phyloP scores from a whole-genome alignment of 2,329 filamentous ascomycete genomes.

The Coniochaeta sp. region DNA sequence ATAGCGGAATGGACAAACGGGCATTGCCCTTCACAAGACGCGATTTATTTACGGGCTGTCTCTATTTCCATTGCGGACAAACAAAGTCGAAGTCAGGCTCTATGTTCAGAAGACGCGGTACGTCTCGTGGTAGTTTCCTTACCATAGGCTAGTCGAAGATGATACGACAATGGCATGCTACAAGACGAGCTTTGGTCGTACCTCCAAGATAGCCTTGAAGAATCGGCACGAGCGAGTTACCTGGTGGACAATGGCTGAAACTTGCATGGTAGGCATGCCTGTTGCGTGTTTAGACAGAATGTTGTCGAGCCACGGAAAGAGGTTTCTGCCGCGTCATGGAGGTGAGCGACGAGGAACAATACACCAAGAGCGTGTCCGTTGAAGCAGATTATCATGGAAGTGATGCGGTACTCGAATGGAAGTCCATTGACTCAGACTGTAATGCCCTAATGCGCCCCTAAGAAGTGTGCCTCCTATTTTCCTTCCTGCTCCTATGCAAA shows the following conservation, averaged over 20 bases:
- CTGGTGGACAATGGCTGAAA: too few species aligned
- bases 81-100: not conserved
- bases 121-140: not conserved
- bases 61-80: not conserved
- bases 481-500: conserved; percentile 1
- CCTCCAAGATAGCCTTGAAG: not conserved
- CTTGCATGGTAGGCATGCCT: too few species aligned
- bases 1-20: not conserved
- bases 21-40: not conserved
- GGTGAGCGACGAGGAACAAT: too few species aligned
- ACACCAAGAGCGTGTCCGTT: too few species aligned
- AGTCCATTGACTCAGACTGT: not conserved
- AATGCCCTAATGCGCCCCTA: not conserved
- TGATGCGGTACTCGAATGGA: not conserved
- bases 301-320: too few species aligned
- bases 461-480: not conserved
- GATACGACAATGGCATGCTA: not conserved
- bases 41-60: not conserved
- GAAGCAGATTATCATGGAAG: not conserved
- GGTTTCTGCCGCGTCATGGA: too few species aligned
- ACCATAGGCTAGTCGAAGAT: not conserved
- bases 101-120: not conserved
- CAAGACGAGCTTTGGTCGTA: not conserved
- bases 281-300: too few species aligned
- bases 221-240: not conserved